Evolutionary conservation across 257 asterid species (phyloP), one percentile per base, ranked within the genome.

Genomic region (Fraxinus anomala): DNA sequence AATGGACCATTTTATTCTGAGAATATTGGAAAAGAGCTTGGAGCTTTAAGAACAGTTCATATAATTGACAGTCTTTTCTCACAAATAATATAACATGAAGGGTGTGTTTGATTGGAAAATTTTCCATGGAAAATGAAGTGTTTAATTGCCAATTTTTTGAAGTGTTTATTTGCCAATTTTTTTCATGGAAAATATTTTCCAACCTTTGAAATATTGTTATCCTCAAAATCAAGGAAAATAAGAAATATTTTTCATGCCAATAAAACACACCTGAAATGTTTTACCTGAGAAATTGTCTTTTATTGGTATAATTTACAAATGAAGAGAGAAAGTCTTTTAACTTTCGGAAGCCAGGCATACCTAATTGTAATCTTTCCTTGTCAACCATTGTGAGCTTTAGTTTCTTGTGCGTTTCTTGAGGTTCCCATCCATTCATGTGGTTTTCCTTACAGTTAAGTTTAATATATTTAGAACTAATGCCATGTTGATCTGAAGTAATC

Each of bases 401-500:
- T 11, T 63, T 13, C 28, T 63, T 10, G 17, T 63, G 68, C 33
- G 24, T 63, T 63, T 24, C 69, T 63, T 24, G 33, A 24, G 44
- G 66, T 26, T 19, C 40, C 51, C 31, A 40, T 74, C 68, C 34
- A 70, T 80, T 40, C 26, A 26, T 31, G 65, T 67, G 69, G 36
- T 40, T 63, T 8, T 42, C 40, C 14, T 6, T 56, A 68, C 70
- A 37, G 78, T 66, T 69, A 16, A 59, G 66, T 49, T 9, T 47
- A 36, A 44, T 59, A 49, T 21, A 28, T 49, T 39, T 16, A 39
- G 24, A 49, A 61, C 34, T 39, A 37, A 42, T 72, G 54, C 74
- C 28, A 37, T 73, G 70, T 61, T 72, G 40, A 49, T 54, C 79
- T 69, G 66, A 81, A 68, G n/a, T 47, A 26, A 67, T 73, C 49